Percentiles rank a stretch among this genome's conserved stretches.
Evolutionary conservation across 2,329 filamentous ascomycete species (phyloP).

Genomic region (Apiospora marii): DNA sequence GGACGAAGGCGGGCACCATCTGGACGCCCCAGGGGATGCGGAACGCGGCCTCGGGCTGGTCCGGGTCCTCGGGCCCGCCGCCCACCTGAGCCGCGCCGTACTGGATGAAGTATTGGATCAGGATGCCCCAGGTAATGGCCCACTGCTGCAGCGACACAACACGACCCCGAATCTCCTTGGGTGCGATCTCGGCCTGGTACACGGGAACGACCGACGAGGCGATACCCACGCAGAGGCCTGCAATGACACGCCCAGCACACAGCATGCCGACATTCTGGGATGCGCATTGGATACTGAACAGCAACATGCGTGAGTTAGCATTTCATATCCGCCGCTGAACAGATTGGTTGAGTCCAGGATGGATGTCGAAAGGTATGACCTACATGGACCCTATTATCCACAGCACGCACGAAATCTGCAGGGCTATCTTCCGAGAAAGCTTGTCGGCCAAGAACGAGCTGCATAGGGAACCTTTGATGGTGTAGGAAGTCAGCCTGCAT

Average conservation of each 20-base stretch:
- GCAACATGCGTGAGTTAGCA: background rate
- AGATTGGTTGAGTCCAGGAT: background rate
- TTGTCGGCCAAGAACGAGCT: constrained; percentile 61
- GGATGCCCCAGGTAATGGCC: constrained; percentile 75
- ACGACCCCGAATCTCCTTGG: constrained; percentile 64
- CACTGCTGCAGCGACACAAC: constrained; percentile 73
- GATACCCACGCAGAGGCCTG: constrained; percentile 78
- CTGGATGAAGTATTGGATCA: constrained; percentile 73
- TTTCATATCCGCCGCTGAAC: background rate
- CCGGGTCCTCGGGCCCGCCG: constrained; percentile 56
- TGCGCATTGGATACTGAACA: constrained; percentile 62
- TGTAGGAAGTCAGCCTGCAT: background rate
- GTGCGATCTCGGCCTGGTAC: constrained; percentile 73
- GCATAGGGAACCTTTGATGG: constrained; percentile 50
- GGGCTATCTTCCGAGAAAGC: constrained; percentile 56
- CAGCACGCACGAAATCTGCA: constrained; percentile 58
- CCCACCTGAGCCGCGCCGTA: constrained; percentile 67
- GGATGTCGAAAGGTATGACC: constrained; percentile 21
- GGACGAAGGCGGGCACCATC: constrained; percentile 60
- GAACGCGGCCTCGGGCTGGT: constrained; percentile 62
- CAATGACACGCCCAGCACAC: constrained; percentile 73
- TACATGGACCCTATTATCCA: constrained; percentile 58
- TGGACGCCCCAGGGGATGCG: constrained; percentile 70
- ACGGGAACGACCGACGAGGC: constrained; percentile 75
- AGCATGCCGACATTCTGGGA: constrained; percentile 75